A percentile compares a stretch with the other conserved stretches of the same genome.
Evolutionary conservation across 306 rosid species (phyloP).

Genomic region (Abrus pulchellus): DNA sequence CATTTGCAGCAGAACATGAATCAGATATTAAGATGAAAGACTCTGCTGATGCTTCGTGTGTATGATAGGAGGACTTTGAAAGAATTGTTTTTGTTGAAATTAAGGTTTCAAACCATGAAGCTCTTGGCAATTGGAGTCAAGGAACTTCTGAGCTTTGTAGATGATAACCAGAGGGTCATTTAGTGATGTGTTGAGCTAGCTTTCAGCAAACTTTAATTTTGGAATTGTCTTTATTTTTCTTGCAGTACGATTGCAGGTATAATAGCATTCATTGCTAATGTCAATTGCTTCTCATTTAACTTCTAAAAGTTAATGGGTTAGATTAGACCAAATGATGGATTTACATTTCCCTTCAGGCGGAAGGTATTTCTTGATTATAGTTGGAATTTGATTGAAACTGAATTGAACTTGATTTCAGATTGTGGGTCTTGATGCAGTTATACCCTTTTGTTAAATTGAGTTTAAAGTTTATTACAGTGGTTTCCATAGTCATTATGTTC

Average conservation of each 20-base stretch:
- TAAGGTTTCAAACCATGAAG: constrained; percentile 11
- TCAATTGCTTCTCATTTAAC: constrained; percentile 36
- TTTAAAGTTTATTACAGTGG: background rate
- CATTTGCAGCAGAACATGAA: constrained; percentile 79
- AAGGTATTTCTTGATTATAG: background rate
- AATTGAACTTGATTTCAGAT: constrained; percentile 6
- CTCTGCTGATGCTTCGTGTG: constrained; percentile 31
- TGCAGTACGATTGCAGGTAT: constrained; percentile 42
- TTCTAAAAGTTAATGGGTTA: constrained; percentile 3
- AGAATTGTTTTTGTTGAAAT: constrained; percentile 34
- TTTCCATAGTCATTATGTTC: constrained; percentile 15
- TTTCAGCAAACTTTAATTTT: constrained; percentile 6
- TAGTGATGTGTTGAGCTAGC: background rate
- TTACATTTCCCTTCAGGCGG: background rate
- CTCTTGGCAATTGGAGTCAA: constrained; percentile 27
- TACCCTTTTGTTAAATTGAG: constrained; percentile 8
- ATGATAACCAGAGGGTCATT: constrained; percentile 18
- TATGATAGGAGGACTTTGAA: constrained; percentile 34
- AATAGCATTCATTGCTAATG: constrained; percentile 15
- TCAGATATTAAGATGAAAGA: constrained; percentile 57
- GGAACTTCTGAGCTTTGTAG: background rate
- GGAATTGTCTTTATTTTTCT: constrained; percentile 33
- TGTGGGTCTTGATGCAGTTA: constrained; percentile 4
- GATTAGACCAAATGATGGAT: constrained; percentile 16
- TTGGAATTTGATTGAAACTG: constrained; percentile 1